A percentile compares a stretch with the other conserved stretches of the same genome.
phyloP scores from a whole-genome alignment of 2,329 filamentous ascomycete genomes.

The Fusarium cyanostomum region DNA sequence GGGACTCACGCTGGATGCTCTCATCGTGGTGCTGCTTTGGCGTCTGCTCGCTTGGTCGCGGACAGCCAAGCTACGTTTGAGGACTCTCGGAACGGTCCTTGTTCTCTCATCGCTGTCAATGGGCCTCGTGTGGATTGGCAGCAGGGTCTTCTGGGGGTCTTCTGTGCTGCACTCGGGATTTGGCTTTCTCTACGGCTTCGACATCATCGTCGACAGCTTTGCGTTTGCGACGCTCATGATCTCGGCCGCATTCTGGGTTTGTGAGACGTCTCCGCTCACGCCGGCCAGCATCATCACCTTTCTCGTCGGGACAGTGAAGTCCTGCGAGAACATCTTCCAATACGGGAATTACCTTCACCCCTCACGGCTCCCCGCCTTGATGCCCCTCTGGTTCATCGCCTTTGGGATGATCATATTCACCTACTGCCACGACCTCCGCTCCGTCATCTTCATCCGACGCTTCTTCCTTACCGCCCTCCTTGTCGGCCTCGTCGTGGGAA shows the following conservation, averaged over 20 bases:
- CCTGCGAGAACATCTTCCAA: conserved; percentile 48
- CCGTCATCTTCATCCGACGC: conserved; percentile 55
- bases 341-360: conserved; percentile 59
- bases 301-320: conserved; percentile 51
- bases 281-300: conserved; percentile 56
- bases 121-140: conserved; percentile 50
- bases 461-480: conserved; percentile 53
- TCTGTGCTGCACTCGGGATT: conserved; percentile 45
- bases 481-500: conserved; percentile 48
- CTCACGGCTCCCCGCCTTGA: conserved; percentile 48
- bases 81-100: conserved; percentile 55
- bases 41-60: conserved; percentile 61
- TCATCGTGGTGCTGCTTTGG: conserved; percentile 60
- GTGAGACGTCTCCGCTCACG: conserved; percentile 56
- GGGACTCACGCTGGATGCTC: conserved; percentile 57
- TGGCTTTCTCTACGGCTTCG: conserved; percentile 58
- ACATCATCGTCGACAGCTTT: conserved; percentile 59
- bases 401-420: conserved; percentile 55
- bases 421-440: conserved; percentile 55
- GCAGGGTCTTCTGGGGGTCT: conserved; percentile 43
- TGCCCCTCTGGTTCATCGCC: conserved; percentile 52
- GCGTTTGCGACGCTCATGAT: conserved; percentile 56
- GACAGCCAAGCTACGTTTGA: conserved; percentile 58
- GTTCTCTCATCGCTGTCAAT: conserved; percentile 52
- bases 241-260: conserved; percentile 57